These are phyloP conservation scores for Calonectria naviculata DNA, from an alignment of 2,329 filamentous ascomycete genomes.

Conservation along the genomic window DNA sequence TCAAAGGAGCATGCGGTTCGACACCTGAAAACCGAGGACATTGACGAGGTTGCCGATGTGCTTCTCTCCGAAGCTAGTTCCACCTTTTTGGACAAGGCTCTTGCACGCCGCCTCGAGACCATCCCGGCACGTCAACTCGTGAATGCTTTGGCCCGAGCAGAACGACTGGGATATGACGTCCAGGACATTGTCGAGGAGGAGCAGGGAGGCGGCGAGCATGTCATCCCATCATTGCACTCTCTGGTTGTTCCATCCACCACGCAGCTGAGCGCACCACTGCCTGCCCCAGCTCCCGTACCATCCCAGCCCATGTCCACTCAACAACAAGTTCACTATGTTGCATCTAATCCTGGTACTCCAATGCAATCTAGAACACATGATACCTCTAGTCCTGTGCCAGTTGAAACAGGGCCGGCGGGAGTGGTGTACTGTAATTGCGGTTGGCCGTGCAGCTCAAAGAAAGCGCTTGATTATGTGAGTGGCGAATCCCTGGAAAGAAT, in stretches of 20 bases:
- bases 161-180: constrained; percentile 67
- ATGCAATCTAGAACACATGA: background rate
- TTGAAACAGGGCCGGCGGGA: background rate
- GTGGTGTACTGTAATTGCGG: constrained; percentile 45
- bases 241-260: constrained; percentile 14
- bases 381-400: background rate
- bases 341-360: constrained; percentile 12
- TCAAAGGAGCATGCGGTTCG: constrained; percentile 54
- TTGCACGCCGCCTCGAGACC: constrained; percentile 63
- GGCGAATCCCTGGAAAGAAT: background rate
- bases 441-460: constrained; percentile 47
- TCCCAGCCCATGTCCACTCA: constrained; percentile 4
- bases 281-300: constrained; percentile 5
- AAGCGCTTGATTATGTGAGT: constrained; percentile 47
- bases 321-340: background rate
- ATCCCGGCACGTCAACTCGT: constrained; percentile 66
- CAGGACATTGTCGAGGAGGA: constrained; percentile 60
- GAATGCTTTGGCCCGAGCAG: constrained; percentile 66
- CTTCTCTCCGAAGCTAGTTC: constrained; percentile 61
- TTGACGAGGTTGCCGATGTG: constrained; percentile 57
- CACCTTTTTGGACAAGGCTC: constrained; percentile 62
- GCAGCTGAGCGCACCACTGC: background rate
- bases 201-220: constrained; percentile 44
- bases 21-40: constrained; percentile 51
- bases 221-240: constrained; percentile 47